Base-by-base conservation (phyloP, 192 early-diverging fungal genomes). In the Rhizophagus prolifer region DNA sequence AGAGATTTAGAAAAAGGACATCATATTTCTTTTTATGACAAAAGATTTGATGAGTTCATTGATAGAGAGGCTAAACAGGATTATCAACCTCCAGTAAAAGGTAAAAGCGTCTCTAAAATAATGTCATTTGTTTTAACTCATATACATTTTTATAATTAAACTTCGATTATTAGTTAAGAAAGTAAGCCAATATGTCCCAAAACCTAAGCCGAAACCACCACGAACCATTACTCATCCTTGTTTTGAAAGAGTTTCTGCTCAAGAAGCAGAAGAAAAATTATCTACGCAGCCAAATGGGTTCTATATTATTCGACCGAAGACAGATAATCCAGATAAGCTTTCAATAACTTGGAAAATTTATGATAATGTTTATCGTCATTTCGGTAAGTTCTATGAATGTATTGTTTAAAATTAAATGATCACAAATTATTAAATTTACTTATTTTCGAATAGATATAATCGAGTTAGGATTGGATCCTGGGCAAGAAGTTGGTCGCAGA, bases 301-400 rank as follows among this genome's bases (percentile, higher is more conserved):
- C 59, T 81, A 92, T 21, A 92, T 99, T 4, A 93, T 99, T 71
- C 89, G 96, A 12, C 95, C 95, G 7, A 98, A 96, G 25, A 94
- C 93, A 9, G 91, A 92, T 16, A 95, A 95, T n/a, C 81, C 88
- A 26, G 90, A 95, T 81, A 95, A 96, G 77, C 87, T 99, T 16
- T 91, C 94, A 2, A 91, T 98, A 25, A 98, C 95, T 21, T 96
- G 95, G 93, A 97, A 98, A 79, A 90, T 96, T 9, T 92, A 86
- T 61, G 93, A 96, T 25, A 91, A 86, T 5, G 81, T 96, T 64
- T 96, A 89, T 85, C 94, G 96, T 82, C 96, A 98, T 78, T 86
- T 98, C 68, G 95, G 89, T 72, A 86, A 83, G 41, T 44, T 44
- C 9, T 41, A 38, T 4, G 9, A 41, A 41, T 41, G 0, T 41